Evolutionary conservation across 768 basidiomycete genomes (phyloP).

Genomic region (Cyclocybe cylindracea): DNA sequence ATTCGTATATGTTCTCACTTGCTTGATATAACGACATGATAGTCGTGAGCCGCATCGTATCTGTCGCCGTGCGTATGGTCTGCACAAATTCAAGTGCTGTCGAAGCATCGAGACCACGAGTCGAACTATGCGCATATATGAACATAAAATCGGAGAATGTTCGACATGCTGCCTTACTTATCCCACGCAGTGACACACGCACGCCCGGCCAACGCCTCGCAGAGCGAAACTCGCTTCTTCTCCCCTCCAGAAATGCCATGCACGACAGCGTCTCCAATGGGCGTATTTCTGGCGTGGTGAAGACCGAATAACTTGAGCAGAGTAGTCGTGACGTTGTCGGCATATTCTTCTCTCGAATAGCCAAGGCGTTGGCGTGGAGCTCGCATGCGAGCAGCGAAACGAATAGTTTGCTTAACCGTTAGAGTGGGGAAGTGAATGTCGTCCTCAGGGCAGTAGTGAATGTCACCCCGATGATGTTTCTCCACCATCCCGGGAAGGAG

Average conservation of each 20-base stretch:
- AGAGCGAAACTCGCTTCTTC: constrained; percentile 80
- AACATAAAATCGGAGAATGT: background rate
- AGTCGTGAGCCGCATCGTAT: constrained; percentile 53
- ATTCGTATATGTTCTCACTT: constrained; percentile 61
- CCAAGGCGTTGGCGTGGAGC: constrained; percentile 57
- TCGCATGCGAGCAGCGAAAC: constrained; percentile 67
- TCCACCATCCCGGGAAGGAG: constrained; percentile 64
- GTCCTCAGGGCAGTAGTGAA: constrained; percentile 82
- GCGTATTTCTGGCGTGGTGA: constrained; percentile 67
- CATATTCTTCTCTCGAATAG: constrained; percentile 42
- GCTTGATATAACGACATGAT: constrained; percentile 89
- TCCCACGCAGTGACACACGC: constrained; percentile 66
- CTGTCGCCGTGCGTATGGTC: constrained; percentile 64
- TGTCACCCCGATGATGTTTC: constrained; percentile 74
- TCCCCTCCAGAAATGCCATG: constrained; percentile 76
- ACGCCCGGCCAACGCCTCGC: constrained; percentile 61
- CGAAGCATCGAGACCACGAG: constrained; percentile 64
- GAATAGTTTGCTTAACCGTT: constrained; percentile 76
- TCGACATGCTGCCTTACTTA: constrained; percentile 40
- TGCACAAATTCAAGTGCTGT: constrained; percentile 76
- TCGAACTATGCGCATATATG: constrained; percentile 47
- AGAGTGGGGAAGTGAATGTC: constrained; percentile 87
- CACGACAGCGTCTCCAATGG: constrained; percentile 76
- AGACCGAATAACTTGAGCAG: constrained; percentile 76
- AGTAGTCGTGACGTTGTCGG: constrained; percentile 48